A percentile compares a stretch with the other conserved stretches of the same genome.
These are phyloP conservation scores for Cicer cuneatum DNA, from an alignment of 306 rosid species.

Conservation along the genomic window DNA sequence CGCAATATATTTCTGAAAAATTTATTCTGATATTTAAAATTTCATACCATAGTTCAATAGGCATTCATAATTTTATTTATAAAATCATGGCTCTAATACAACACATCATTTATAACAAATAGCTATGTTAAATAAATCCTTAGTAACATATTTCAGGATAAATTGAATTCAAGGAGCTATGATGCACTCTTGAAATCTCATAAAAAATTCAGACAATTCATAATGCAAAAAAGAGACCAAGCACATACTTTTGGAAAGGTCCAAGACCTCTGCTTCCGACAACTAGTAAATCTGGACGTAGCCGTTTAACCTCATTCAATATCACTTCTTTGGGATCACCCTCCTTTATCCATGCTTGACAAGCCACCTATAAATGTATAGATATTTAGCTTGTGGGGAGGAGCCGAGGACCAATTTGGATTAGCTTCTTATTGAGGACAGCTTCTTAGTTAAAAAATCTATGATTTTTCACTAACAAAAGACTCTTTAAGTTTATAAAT, in stretches of 20 bases:
- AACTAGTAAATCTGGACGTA: constrained; percentile 81
- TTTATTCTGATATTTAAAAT: background rate
- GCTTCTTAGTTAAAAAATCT: background rate
- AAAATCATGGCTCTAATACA: background rate
- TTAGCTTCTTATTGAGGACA: background rate
- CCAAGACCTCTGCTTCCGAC: constrained; percentile 97
- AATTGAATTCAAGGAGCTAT: background rate
- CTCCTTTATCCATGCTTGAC: constrained; percentile 80
- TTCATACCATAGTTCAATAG: background rate
- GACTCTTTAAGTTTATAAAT: background rate
- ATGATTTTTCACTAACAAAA: background rate
- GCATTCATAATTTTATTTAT: background rate
- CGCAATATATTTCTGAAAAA: background rate
- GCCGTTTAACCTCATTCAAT: constrained; percentile 74
- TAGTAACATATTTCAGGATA: constrained; percentile 16
- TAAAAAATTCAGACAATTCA: constrained; percentile 1
- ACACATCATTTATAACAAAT: background rate
- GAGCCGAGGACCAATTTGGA: background rate
- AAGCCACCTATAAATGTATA: constrained; percentile 60
- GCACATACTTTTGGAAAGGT: constrained; percentile 85
- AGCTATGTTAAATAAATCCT: background rate
- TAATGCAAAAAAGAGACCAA: background rate
- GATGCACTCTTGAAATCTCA: background rate
- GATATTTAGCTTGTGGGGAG: constrained; percentile 1
- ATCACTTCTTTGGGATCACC: constrained; percentile 92